Conservation (phyloP, 306 rosid genomes). For the Sophora flavescens region DNA sequence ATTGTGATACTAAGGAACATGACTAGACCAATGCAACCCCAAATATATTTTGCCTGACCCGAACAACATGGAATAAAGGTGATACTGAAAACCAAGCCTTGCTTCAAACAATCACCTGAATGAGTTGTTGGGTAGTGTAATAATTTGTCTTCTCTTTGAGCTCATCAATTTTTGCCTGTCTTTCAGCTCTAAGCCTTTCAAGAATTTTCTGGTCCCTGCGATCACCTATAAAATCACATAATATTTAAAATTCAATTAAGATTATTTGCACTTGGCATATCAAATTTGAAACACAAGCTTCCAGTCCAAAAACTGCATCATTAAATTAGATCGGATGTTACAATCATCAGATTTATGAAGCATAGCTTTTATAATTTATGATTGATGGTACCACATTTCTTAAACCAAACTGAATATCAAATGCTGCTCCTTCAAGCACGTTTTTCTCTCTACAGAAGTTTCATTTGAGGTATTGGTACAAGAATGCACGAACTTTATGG, state of each 20-base stretch:
- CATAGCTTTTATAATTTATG: slow-evolving; percentile 35
- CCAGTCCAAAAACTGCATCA: slow-evolving; percentile 21
- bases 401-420: slow-evolving; percentile 17
- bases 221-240: slow-evolving; percentile 64
- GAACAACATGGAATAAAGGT: slow-evolving; percentile 5
- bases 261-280: slow-evolving; percentile 14
- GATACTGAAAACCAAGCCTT: slow-evolving; percentile 15
- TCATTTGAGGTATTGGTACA: slow-evolving; percentile 18
- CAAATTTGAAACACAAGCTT: slow-evolving; percentile 22
- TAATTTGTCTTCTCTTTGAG: slow-evolving; percentile 97
- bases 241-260: slow-evolving; percentile 11
- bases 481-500: not conserved
- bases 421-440: slow-evolving; percentile 29
- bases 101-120: slow-evolving; percentile 77
- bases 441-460: slow-evolving; percentile 33
- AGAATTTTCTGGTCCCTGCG: slow-evolving; percentile 85
- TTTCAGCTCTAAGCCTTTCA: slow-evolving; percentile 89
- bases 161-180: slow-evolving; percentile 93
- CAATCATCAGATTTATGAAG: slow-evolving; percentile 17
- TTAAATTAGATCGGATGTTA: slow-evolving; percentile 16
- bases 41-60: slow-evolving; percentile 1
- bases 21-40: slow-evolving; percentile 21
- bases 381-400: slow-evolving; percentile 14
- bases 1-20: slow-evolving; percentile 12
- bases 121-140: slow-evolving; percentile 94